phyloP scores from a whole-genome alignment of 371 early-diverging fungal genomes.

The Dichotomocladium elegans region DNA sequence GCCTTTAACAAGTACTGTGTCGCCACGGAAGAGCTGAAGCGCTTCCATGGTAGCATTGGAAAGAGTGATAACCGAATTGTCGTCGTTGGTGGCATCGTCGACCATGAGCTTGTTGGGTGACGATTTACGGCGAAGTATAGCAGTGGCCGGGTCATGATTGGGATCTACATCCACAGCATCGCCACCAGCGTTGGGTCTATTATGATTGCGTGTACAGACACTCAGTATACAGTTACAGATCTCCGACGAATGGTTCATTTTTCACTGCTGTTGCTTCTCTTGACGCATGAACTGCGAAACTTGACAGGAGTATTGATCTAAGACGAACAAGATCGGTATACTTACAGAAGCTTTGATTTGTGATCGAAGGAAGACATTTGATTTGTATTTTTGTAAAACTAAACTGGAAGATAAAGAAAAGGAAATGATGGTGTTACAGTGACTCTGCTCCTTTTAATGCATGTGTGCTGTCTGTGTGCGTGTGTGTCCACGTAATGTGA shows the following conservation, averaged over 20 bases:
- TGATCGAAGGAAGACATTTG: slow-evolving; percentile 19
- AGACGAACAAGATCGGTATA: background rate
- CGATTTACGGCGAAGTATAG: slow-evolving; percentile 92
- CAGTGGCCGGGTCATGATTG: slow-evolving; percentile 83
- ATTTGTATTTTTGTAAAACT: slow-evolving; percentile 3
- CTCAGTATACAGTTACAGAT: background rate
- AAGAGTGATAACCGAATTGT: slow-evolving; percentile 91
- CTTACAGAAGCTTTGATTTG: slow-evolving; percentile 19
- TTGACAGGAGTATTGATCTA: background rate
- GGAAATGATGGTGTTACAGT: background rate
- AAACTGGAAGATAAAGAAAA: background rate
- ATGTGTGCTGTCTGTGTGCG: too few relatives aligned
- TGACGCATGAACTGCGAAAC: background rate
- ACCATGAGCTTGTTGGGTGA: slow-evolving; percentile 97
- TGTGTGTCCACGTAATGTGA: too few relatives aligned
- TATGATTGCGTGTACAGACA: background rate
- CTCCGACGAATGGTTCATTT: background rate
- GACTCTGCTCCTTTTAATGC: too few relatives aligned
- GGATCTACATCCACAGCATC: slow-evolving; percentile 48
- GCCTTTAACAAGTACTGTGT: slow-evolving; percentile 96
- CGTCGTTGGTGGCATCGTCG: slow-evolving; percentile 95
- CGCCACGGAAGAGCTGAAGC: slow-evolving; percentile 91
- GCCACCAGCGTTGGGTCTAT: slow-evolving; percentile 45
- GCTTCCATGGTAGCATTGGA: slow-evolving; percentile 92
- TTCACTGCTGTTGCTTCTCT: background rate